Evolutionary conservation across 2,329 filamentous ascomycete genomes (phyloP).

Genomic region (Ophiognomonia clavigignenti-juglandacearum): DNA sequence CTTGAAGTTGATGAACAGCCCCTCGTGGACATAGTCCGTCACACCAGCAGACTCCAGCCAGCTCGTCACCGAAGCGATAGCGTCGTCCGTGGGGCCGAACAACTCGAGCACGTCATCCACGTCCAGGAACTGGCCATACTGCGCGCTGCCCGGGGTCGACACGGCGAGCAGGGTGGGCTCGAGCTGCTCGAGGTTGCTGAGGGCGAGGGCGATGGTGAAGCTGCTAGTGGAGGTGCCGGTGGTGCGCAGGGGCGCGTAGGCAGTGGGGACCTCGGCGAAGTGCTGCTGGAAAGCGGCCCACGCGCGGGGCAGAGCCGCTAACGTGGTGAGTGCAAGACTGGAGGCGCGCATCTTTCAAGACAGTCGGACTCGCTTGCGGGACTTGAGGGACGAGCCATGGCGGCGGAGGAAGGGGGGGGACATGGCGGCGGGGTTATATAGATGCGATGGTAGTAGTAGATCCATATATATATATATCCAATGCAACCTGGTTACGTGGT

Average conservation of each 20-base stretch:
- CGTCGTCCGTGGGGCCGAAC: constrained; percentile 16
- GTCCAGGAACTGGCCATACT: constrained; percentile 20
- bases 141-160: constrained; percentile 16
- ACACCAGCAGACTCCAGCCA: constrained; percentile 19
- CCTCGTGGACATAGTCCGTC: constrained; percentile 11
- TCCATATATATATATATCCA: too few species aligned
- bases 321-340: neutral
- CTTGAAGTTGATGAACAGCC: constrained; percentile 23
- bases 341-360: neutral
- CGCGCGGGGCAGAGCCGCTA: neutral
- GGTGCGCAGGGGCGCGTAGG: neutral
- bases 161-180: constrained; percentile 17
- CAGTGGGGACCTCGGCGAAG: neutral
- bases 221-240: constrained; percentile 7
- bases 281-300: neutral
- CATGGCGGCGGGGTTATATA: too few species aligned
- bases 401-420: too few species aligned
- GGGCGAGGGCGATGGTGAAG: constrained; percentile 23
- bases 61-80: constrained; percentile 12
- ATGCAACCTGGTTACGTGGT: too few species aligned
- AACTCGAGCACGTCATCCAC: constrained; percentile 17
- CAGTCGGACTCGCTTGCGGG: too few species aligned
- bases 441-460: too few species aligned
- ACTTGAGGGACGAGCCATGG: too few species aligned
- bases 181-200: constrained; percentile 12